Base-by-base conservation (phyloP, 495 filamentous ascomycete species). In the Aspergillus cristatus region DNA sequence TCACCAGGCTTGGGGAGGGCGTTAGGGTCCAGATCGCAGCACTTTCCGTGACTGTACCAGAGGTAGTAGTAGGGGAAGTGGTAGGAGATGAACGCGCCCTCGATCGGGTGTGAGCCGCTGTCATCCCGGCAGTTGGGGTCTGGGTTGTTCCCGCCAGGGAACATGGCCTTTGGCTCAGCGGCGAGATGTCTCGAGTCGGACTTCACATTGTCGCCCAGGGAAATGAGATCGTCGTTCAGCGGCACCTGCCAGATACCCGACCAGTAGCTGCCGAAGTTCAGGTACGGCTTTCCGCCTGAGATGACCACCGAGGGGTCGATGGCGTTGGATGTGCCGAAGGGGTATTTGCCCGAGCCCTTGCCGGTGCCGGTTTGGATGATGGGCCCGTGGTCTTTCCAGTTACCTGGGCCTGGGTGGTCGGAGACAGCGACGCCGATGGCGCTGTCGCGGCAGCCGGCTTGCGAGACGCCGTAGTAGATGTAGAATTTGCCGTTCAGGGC, bases 261-360 rank as follows among this genome's bases (percentile, higher is more conserved):
- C 82, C 82, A 90, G 58, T 82, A 90, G 28, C 69, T 75, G 11
- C 83, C 83, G 35, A 79, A 90, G 14, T 62, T 75, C 35, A 88
- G 55, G 42, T 73, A 75, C 28, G 71, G 72, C 0, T 57, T 47
- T 6, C 65, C 67, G 14, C 63, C 60, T 1, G 48, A 43, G 2
- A 54, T 51, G n/a, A 67, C 18, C 0, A 82, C 56, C 43, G 76
- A 79, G 0, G 70, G 58, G 45, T 90, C 84, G 46, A 90, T 87
- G n/a, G 81, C 76, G 43, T 88, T 86, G 48, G 79, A 82, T 1
- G 56, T 53, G 0, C 70, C 43, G 26, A 65, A 60, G 0, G 78
- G 79, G 1, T 50, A 33, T 15, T 79, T 48, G 1, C 75, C 76
- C 0, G 56, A 54, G 10, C 55, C 55, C 12, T 48, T 45, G 16